phyloP scores from a whole-genome alignment of 805 yeast species.

The Kregervanrija delftensis region DNA sequence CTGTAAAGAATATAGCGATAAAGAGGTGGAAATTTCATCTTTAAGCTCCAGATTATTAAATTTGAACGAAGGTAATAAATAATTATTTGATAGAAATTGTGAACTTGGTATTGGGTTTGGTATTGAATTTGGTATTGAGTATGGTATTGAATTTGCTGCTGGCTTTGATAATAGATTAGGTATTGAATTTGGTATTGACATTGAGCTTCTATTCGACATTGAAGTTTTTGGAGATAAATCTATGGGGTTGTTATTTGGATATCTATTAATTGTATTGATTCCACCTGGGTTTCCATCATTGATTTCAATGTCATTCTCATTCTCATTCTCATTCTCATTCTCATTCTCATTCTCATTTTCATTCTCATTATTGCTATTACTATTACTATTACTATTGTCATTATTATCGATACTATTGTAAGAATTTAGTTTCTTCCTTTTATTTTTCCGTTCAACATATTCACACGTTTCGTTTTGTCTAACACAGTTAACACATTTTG shows the following conservation, averaged over 20 bases:
- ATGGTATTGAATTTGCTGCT: too few species aligned
- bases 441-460: slow-evolving; percentile 33
- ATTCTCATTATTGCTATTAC: background rate
- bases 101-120: too few species aligned
- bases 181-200: too few species aligned
- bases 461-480: slow-evolving; percentile 33
- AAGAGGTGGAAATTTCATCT: background rate
- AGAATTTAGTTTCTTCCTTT: slow-evolving; percentile 13
- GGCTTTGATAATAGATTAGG: too few species aligned
- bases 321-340: background rate
- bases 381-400: background rate
- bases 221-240: background rate
- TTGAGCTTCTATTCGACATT: background rate
- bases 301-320: background rate
- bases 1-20: background rate
- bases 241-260: background rate
- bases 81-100: too few species aligned
- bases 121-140: too few species aligned
- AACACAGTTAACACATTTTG: slow-evolving; percentile 37
- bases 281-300: background rate
- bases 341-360: background rate
- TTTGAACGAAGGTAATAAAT: background rate
- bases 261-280: slow-evolving; percentile 15
- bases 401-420: background rate
- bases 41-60: background rate